Conservation (phyloP, 192 early-diverging fungal genomes). For the Gamsiella multidivaricata region DNA sequence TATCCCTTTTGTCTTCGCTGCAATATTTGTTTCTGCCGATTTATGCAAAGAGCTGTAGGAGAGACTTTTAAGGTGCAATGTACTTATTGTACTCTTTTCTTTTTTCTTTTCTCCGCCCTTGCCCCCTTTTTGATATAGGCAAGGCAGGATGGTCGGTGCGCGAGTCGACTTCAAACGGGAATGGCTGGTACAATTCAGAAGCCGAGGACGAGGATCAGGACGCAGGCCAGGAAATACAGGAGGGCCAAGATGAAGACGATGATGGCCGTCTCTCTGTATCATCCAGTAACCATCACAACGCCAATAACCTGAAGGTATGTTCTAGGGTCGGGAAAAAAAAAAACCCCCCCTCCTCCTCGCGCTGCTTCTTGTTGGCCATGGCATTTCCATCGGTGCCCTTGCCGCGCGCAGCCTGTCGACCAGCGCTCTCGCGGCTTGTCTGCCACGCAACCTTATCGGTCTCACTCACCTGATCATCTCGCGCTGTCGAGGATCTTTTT, state of each 20-base stretch:
- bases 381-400: no score
- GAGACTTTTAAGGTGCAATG: background rate
- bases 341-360: no score
- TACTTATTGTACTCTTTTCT: background rate
- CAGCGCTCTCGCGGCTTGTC: no score
- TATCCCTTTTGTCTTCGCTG: no score
- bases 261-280: conserved; percentile 52
- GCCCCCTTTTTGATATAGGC: background rate
- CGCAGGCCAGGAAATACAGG: conserved; percentile 12
- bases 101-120: background rate
- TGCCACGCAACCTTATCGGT: background rate
- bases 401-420: no score
- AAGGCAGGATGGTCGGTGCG: conserved; percentile 43
- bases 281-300: conserved; percentile 44
- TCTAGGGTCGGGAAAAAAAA: background rate
- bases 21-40: no score
- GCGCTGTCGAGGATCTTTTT: no score
- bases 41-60: no score
- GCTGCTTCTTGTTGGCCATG: no score
- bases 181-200: conserved; percentile 54
- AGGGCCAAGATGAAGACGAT: conserved; percentile 12
- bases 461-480: background rate
- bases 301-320: conserved; percentile 1
- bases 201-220: conserved; percentile 48
- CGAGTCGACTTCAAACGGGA: conserved; percentile 47